phyloP scores from a whole-genome alignment of 139 green algal species.

The Micromonas pusilla region DNA sequence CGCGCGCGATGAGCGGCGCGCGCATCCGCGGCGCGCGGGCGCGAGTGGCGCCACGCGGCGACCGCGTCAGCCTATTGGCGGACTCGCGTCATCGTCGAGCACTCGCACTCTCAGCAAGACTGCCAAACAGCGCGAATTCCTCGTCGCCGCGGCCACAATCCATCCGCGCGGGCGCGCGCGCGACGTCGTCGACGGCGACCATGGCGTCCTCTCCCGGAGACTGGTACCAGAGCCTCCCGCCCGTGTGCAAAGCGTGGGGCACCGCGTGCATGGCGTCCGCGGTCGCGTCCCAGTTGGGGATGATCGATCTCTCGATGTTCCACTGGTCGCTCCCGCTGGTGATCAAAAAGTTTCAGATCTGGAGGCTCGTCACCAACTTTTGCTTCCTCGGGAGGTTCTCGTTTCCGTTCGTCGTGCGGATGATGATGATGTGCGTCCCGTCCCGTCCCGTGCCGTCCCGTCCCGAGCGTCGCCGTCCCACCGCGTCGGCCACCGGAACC shows the following conservation, averaged over 20 bases:
- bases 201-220: slow-evolving; percentile 19
- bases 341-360: slow-evolving; percentile 52
- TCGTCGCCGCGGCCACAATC: background rate
- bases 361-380: slow-evolving; percentile 53
- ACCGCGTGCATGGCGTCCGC: slow-evolving; percentile 35
- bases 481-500: no score
- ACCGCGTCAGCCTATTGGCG: background rate
- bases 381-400: slow-evolving; percentile 45
- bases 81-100: background rate
- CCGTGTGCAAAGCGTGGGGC: slow-evolving; percentile 42
- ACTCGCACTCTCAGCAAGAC: background rate
- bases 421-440: slow-evolving; percentile 27
- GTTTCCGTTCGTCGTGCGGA: slow-evolving; percentile 34
- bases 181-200: background rate
- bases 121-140: background rate
- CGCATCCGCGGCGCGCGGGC: background rate
- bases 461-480: no score
- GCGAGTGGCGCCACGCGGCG: no score
- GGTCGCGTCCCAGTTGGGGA: slow-evolving; percentile 8
- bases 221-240: slow-evolving; percentile 46
- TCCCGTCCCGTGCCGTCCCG: background rate
- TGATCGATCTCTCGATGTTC: slow-evolving; percentile 32
- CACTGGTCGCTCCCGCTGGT: slow-evolving; percentile 34
- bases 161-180: background rate
- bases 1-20: background rate